These are phyloP conservation scores for Domatiomyces catenatus DNA, from an alignment of 2,329 filamentous ascomycete species.

Conservation along the genomic window DNA sequence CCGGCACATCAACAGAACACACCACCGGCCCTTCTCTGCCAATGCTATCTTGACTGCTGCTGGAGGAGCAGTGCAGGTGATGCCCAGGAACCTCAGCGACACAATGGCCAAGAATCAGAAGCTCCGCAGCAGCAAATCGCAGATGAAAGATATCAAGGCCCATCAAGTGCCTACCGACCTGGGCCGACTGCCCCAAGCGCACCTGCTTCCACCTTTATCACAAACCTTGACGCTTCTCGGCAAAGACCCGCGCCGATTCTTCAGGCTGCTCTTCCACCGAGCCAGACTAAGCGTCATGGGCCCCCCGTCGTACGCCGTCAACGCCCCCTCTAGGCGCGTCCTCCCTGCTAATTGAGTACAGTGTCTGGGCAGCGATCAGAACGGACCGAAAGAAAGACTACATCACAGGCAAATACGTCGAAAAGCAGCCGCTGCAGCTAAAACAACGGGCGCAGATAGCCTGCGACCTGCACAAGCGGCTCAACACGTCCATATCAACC, in stretches of 20 bases:
- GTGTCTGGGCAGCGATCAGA: not conserved
- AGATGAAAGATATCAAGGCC: not conserved
- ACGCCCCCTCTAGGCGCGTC: no score
- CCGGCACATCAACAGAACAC: not conserved
- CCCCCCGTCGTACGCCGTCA: not conserved
- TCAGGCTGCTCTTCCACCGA: not conserved
- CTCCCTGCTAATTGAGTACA: not conserved
- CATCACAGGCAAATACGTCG: not conserved
- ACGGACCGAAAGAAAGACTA: not conserved
- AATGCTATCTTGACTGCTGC: not conserved
- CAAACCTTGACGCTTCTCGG: not conserved
- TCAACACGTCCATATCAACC: conserved; percentile 34
- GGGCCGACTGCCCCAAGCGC: not conserved
- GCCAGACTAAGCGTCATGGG: not conserved
- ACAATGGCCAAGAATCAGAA: not conserved
- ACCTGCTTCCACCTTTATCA: not conserved
- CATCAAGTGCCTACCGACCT: not conserved
- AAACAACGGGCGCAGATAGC: not conserved
- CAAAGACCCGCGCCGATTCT: not conserved
- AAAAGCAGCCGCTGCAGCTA: not conserved
- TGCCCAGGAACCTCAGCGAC: not conserved
- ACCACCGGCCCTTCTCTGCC: not conserved
- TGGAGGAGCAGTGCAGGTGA: not conserved
- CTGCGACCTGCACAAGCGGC: conserved; percentile 25
- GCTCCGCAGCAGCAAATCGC: not conserved